phyloP scores from a whole-genome alignment of 345 rosid species.

The Syzygium jambos region DNA sequence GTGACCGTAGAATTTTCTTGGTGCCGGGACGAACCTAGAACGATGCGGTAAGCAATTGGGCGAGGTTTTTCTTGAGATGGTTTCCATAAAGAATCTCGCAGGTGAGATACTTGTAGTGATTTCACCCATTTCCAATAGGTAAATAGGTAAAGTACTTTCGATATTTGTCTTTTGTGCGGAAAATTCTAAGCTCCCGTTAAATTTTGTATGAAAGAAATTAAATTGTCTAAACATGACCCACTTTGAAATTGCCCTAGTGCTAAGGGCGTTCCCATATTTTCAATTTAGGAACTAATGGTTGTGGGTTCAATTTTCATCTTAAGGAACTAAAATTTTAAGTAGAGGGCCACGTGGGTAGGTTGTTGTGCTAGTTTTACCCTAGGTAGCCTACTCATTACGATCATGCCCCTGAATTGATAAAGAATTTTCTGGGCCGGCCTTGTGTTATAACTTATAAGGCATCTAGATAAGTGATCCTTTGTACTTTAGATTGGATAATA shows the following conservation, averaged over 20 bases:
- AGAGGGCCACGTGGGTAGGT: background rate
- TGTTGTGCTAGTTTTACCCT: too few relatives aligned
- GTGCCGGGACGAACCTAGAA: background rate
- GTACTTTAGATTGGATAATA: background rate
- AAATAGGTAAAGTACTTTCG: background rate
- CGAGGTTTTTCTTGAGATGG: background rate
- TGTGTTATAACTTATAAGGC: background rate
- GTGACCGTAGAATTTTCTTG: background rate
- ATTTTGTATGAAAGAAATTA: background rate
- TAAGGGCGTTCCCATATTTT: background rate
- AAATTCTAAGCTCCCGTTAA: background rate
- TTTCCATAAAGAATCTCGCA: background rate
- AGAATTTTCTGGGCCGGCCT: background rate
- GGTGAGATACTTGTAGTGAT: background rate
- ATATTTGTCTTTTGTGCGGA: background rate
- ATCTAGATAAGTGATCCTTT: background rate
- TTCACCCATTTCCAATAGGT: background rate
- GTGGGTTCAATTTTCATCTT: background rate
- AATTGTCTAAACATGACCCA: background rate
- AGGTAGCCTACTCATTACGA: background rate
- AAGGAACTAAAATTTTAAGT: background rate
- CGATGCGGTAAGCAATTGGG: background rate
- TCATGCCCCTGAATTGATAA: background rate
- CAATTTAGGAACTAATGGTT: background rate
- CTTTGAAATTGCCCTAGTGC: background rate